Evolutionary conservation across 345 rosid genomes (phyloP), one percentile per base, ranked within the genome.

Genomic region (Citrus maxima): DNA sequence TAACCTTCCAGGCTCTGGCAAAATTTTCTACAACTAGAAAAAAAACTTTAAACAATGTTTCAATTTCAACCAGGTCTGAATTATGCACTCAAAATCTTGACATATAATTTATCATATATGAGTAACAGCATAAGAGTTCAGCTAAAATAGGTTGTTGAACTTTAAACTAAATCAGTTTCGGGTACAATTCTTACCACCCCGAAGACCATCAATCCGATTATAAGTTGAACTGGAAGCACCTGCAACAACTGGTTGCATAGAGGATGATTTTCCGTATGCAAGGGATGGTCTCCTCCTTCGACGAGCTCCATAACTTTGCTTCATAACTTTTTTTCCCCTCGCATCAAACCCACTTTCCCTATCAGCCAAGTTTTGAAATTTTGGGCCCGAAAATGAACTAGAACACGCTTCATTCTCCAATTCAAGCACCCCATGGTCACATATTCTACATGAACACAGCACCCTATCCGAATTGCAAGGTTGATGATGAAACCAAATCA

Each of bases 291-390:
- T 85, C 67, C 82, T 83, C 18, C 93, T 87, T 22, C 90, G 79
- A 56, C 89, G 76, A 74, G 72, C 54, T 46, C 81, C 87, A 71
- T 78, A 34, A 65, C 82, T 89, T 24, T 77, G 87, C 89, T 85
- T 90, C 80, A 75, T 27, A 75, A 73, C 49, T 67, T 76, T 82
- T 87, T 86, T 90, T 32, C 88, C 89, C 82, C 84, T 89, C 30
- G 82, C 74, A 75, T 85, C 91, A 82, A 34, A 79, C 7, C 79
- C 87, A 81, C 76, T 76, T 51, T 81, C 88, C 60, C 81, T 72
- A 76, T 85, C 88, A 79, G 72, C 80, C 78, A 28, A 80, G 70
- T n/a, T 74, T 69, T 75, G 80, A 24, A 68, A 75, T 63, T 73
- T 83, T n/a, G 80, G 55, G 67, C 81, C 78, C 2, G 83, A 80